Conservation (phyloP, 2,329 filamentous ascomycete species). For the Akanthomyces uredinophilus region DNA sequence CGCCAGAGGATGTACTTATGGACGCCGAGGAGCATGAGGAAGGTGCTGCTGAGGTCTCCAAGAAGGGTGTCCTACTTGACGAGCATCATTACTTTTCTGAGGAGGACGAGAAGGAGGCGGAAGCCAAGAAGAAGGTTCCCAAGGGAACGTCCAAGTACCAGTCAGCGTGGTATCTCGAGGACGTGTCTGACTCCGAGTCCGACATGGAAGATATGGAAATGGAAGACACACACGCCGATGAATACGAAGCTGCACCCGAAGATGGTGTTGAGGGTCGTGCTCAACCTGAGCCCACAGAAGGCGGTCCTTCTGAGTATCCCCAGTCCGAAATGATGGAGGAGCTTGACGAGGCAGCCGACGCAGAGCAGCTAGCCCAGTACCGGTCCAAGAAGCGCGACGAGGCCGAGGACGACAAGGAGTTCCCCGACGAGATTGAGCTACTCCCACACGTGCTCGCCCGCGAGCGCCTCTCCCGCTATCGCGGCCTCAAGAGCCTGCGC, state of each 20-base stretch:
- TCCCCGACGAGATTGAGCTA: slow-evolving; percentile 94
- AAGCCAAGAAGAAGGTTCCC: slow-evolving; percentile 57
- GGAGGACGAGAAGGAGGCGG: slow-evolving; percentile 55
- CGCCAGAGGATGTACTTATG: slow-evolving; percentile 82
- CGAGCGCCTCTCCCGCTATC: slow-evolving; percentile 79
- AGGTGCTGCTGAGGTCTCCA: slow-evolving; percentile 39
- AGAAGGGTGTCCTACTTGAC: slow-evolving; percentile 87
- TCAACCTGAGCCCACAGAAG: slow-evolving; percentile 66
- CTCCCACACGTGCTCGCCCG: slow-evolving; percentile 80
- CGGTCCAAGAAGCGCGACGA: slow-evolving; percentile 73
- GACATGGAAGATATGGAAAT: slow-evolving; percentile 67
- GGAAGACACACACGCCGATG: slow-evolving; percentile 55
- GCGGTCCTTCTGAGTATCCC: slow-evolving; percentile 80
- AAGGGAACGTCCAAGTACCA: slow-evolving; percentile 93
- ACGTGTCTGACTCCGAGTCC: slow-evolving; percentile 78
- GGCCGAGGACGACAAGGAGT: slow-evolving; percentile 85
- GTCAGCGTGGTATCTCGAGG: slow-evolving; percentile 83
- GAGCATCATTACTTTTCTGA: slow-evolving; percentile 98
- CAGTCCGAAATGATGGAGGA: slow-evolving; percentile 89
- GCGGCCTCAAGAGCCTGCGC: slow-evolving; percentile 86
- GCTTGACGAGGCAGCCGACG: slow-evolving; percentile 75
- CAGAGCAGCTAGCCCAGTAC: slow-evolving; percentile 75
- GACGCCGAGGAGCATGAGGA: slow-evolving; percentile 49
- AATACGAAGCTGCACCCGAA: slow-evolving; percentile 62
- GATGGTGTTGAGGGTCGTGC: slow-evolving; percentile 73